Percentiles rank a stretch among this genome's conserved stretches.
phyloP scores from a whole-genome alignment of 306 rosid genomes.

The peach (Prunus persica) region Prunus_persica_NCBIv2 NC_034009.1:34481501-34482000 shows the following conservation, averaged over 20 bases:
- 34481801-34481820: not conserved
- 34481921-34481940: not conserved
- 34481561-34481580: too few relatives aligned
- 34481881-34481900: not conserved
- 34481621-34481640: too few relatives aligned
- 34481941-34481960: not conserved
- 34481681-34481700: not conserved
- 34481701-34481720: not conserved
- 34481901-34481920: not conserved
- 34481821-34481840: not conserved
- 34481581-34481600: too few relatives aligned
- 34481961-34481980: not conserved
- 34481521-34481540: slow-evolving; percentile 69
- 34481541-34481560: too few relatives aligned
- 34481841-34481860: not conserved
- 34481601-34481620: too few relatives aligned
- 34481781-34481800: rapidly evolving
- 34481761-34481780: not conserved
- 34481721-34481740: not conserved
- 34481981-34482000: not conserved
- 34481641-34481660: too few relatives aligned
- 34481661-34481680: too few relatives aligned
- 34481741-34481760: not conserved
- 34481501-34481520: slow-evolving; percentile 67
- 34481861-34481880: not conserved